Evolutionary conservation across 2,329 filamentous ascomycete genomes (phyloP), one percentile per base, ranked within the genome.

Genomic region (Ophiostoma ips): DNA sequence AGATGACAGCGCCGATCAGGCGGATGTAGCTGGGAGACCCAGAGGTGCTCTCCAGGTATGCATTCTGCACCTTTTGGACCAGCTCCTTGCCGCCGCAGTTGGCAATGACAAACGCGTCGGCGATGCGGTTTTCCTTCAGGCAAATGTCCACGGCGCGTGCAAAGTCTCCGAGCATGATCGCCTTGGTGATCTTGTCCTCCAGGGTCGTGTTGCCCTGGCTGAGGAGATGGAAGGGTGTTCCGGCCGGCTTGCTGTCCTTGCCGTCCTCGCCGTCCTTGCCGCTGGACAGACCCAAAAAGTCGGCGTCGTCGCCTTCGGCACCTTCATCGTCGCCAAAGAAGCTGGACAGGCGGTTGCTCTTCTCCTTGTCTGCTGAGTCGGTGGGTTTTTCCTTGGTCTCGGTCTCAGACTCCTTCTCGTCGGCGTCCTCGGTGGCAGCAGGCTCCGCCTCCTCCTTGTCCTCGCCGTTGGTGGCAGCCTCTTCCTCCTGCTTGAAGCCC

Each of bases 31-130:
- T 96, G 1, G 94, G 90, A 28, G 83, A 82, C 52, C 83, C 82
- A 8, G 78, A 75, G 65, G 89, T 87, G 60, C 84, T 83, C 51
- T 87, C 83, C 55, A 98, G 79, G 63, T 98, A 98, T 12, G 88
- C 81, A 53, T 84, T 76, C 66, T 96, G 92, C 5, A 90, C 90
- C 70, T 94, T 95, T 60, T 95, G 87, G 40, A 96, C 83, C 53
- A 94, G 84, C 57, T 88, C 84, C 63, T 94, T 87, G 46, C 90
- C 92, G 52, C 92, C 89, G 60, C 89, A 96, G 60, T 96, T 95
- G 44, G 94, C 92, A 62, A 98, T 90, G 71, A 98, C 87, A 67
- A 98, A 95, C 36, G 92, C 92, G 68, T 98, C 92, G 0, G 92
- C 92, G 63, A 96, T 81, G 49, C 89, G 81, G 56, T 94, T 81